Base-by-base conservation (phyloP, 371 early-diverging fungal species). In the Zychaea mexicana region DNA sequence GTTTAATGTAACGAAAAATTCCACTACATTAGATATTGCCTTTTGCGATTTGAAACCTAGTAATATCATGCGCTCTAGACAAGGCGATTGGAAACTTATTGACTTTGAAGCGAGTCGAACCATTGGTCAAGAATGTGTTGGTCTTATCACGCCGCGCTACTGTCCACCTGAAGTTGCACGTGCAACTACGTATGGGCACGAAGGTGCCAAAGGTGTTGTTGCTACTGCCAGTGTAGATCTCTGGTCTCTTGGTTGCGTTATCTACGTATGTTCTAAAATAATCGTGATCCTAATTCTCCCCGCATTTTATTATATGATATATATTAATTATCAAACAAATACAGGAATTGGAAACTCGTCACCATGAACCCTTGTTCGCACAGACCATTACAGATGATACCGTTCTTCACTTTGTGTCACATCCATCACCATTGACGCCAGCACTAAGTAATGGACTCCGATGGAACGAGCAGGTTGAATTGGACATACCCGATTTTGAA, bases 91-190 rank as follows among this genome's bases (percentile, higher is more conserved):
- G 77, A 80, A 80, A 28, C 42, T 80, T 19, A 80, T 80, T 57
- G 80, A 80, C 49, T 77, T 80, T 63, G 80, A 80, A 62, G 80
- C 73, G 38, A 77, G 80, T 57, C 73, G 80, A 10, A 80, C 76
- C 2, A 80, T 80, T 46, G 69, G 72, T 5, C 75, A 71, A 55
- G 71, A 71, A 59, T 61, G 67, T 22, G 67, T 71, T 22, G 67
- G 67, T 15, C 61, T 71, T 5, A 71, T 71, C 19, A 71, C 71
- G 1, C 71, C 71, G 2, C 71, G 71, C 15, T 66, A 68, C 22
- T 68, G 68, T 42, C 73, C 81, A 8, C 81, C 81, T 61, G 81
- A 81, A 60, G 81, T 81, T 0, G 81, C 81, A 10, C 63, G 76
- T 22, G 81, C 81, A 5, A 81, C 81, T 1, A 81, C 81, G 0